Evolutionary conservation across 306 rosid genomes (phyloP).

Genomic region (Fragaria iinumae): DNA sequence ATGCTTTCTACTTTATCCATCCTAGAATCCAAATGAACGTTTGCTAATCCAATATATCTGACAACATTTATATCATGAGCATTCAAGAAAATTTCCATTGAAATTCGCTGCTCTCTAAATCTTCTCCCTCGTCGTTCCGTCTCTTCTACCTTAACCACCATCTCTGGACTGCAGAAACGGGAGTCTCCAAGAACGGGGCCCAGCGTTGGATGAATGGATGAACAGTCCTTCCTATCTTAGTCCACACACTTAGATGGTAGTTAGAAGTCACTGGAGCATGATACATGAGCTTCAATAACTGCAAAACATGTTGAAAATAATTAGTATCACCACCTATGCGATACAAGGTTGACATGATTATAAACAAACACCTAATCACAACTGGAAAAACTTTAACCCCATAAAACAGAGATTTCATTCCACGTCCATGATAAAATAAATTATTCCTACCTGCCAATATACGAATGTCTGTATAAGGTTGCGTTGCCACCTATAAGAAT

Average conservation of each 20-base stretch:
- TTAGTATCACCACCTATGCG: neutral
- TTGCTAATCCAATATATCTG: slow-evolving; percentile 21
- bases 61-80: slow-evolving; percentile 6
- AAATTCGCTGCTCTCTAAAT: neutral
- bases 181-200: slow-evolving; percentile 67
- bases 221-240: slow-evolving; percentile 58
- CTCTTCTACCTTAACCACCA: slow-evolving; percentile 95
- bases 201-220: slow-evolving; percentile 61
- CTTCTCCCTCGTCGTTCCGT: slow-evolving; percentile 3
- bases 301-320: slow-evolving; percentile 22
- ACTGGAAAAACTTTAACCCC: neutral
- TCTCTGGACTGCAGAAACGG: slow-evolving; percentile 69
- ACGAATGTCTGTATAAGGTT: slow-evolving; percentile 80
- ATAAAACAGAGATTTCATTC: slow-evolving; percentile 1
- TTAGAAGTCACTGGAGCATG: slow-evolving; percentile 77
- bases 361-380: neutral
- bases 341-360: neutral
- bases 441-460: slow-evolving; percentile 89
- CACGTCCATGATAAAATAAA: slow-evolving; percentile 7
- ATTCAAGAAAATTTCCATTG: neutral
- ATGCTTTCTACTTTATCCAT: slow-evolving; percentile 3
- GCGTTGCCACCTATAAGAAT: slow-evolving; percentile 79
- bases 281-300: slow-evolving; percentile 95
- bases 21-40: slow-evolving; percentile 26
- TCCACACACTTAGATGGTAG: slow-evolving; percentile 86